Base-by-base conservation (phyloP, 2,329 filamentous ascomycete species). In the Dichotomopilus funicola region DNA sequence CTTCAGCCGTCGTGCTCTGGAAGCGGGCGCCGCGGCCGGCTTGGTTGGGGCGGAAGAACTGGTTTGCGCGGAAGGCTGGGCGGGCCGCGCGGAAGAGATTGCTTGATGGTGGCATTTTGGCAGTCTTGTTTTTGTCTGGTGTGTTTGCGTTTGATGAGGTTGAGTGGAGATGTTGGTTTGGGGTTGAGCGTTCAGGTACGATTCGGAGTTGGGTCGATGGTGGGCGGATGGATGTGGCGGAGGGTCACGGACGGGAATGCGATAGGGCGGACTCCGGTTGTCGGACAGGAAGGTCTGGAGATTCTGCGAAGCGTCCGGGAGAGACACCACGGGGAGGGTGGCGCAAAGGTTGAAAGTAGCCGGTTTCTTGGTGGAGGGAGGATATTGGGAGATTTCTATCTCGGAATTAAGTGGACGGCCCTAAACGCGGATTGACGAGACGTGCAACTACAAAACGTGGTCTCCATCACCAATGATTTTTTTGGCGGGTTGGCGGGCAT, bases 1-100 rank as follows among this genome's bases (percentile, higher is more conserved):
- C 69, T 63, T 74, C 74, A 51, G 70, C 71, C 51, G 73, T 72
- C 45, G 86, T 85, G 72, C 85, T 89, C 74, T 89, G 85, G 72
- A 82, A 90, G 70, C 89, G 82, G 74, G 72, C 64, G 70, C 67
- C 64, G 69, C 70, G 6, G 45, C 46, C 46, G 11, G 19, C 65
- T 57, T 65, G 67, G 59, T 61, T 71, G 62, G 72, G 68, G 60
- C 72, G 72, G 67, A 75, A 73, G 64, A 77, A 77, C 67, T 73
- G 69, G 69, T 72, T 73, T 68, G 71, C 73, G 67, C 77, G 77
- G 75, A 83, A 78, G 63, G 77, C 68, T 51, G 80, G 81, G 66
- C 79, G 78, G 68, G 77, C 72, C 65, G 71, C 68, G 77, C 72
- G 62, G 76, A 71, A 60, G 75, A 72, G 71, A 78, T 78, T 57